Evolutionary conservation across 495 filamentous ascomycete genomes (phyloP).

Genomic region (Aspergillus leporis): DNA sequence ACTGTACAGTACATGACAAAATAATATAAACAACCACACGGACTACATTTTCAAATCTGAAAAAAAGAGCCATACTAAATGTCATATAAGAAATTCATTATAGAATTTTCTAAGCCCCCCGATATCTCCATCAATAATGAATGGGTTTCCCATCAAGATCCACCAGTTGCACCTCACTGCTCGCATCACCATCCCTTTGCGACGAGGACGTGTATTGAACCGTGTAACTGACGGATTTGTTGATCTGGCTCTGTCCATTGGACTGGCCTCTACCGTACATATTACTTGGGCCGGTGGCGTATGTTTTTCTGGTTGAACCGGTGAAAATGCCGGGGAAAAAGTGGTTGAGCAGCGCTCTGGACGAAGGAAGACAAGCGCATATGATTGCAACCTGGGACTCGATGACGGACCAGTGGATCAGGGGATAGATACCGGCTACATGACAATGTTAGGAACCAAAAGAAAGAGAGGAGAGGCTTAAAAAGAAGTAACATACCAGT

Average conservation of each 20-base stretch:
- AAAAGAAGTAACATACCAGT: slow-evolving; percentile 14
- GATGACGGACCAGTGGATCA: slow-evolving; percentile 36
- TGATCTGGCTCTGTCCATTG: slow-evolving; percentile 12
- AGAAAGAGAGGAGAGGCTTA: not conserved
- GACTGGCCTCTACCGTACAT: not conserved
- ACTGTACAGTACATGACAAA: not conserved
- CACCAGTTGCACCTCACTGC: slow-evolving; percentile 14
- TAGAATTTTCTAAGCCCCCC: not conserved
- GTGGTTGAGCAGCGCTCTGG: slow-evolving; percentile 20
- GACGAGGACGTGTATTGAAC: slow-evolving; percentile 14
- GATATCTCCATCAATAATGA: not conserved
- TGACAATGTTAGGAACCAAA: not conserved
- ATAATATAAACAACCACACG: not conserved
- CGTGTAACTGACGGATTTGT: slow-evolving; percentile 16
- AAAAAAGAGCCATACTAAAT: not conserved
- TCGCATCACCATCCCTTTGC: not conserved
- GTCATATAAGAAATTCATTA: not conserved
- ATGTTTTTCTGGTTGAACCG: not conserved
- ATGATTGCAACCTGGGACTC: slow-evolving; percentile 33
- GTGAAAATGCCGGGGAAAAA: slow-evolving; percentile 21
- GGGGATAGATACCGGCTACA: slow-evolving; percentile 27
- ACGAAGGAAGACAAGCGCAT: slow-evolving; percentile 31
- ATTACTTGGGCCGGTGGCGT: slow-evolving; percentile 1
- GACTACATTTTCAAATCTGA: not conserved
- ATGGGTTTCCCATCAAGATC: slow-evolving; percentile 55